Evolutionary conservation across 345 rosid genomes (phyloP).

Genomic region (Citrus mangshanensis): DNA sequence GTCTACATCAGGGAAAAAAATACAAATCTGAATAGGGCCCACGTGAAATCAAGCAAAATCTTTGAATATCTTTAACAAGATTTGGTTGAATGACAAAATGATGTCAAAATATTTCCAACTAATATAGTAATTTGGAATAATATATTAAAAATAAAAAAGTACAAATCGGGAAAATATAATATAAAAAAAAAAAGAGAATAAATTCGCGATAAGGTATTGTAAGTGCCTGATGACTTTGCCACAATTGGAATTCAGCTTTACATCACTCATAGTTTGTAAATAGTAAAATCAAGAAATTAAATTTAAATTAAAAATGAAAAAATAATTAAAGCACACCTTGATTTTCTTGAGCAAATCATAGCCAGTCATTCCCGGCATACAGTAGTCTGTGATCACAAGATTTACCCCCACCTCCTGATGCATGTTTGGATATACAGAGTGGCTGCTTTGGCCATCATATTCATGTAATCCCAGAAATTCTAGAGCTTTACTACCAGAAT

Average conservation of each 20-base stretch:
- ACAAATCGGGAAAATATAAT: not conserved
- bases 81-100: constrained; percentile 4
- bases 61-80: constrained; percentile 19
- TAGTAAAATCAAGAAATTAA: not conserved
- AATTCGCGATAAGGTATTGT: too few relatives aligned
- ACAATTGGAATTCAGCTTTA: not conserved
- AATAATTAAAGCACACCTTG: constrained; percentile 37
- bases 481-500: constrained; percentile 70
- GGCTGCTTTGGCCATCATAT: constrained; percentile 27
- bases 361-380: constrained; percentile 92
- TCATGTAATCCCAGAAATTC: constrained; percentile 59
- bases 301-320: constrained; percentile 1
- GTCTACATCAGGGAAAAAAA: not conserved
- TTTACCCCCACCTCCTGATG: constrained; percentile 58
- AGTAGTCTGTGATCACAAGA: constrained; percentile 69
- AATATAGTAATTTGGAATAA: not conserved
- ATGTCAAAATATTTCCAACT: constrained; percentile 28
- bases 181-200: too few relatives aligned
- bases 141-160: not conserved
- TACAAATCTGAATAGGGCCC: not conserved
- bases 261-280: not conserved
- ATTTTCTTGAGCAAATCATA: constrained; percentile 76
- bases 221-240: too few relatives aligned
- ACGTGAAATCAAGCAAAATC: constrained; percentile 18
- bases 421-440: constrained; percentile 28